Conservation (phyloP, 139 green algal genomes). For the Micromonas pusilla region DNA sequence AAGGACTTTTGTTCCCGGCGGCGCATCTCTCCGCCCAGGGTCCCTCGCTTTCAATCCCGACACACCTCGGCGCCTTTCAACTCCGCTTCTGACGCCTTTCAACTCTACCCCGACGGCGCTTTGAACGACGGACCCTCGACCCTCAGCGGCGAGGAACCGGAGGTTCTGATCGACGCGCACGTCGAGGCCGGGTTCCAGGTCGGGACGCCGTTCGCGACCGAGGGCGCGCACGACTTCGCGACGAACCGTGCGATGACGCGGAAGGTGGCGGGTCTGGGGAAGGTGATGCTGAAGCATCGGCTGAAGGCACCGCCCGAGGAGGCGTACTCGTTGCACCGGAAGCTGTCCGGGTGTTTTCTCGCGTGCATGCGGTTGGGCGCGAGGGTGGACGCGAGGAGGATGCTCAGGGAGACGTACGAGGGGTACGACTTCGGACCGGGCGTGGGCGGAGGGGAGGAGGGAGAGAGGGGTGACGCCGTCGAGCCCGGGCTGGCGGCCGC, state of each 20-base stretch:
- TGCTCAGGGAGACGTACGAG: constrained; percentile 15
- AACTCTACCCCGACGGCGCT: too few relatives aligned
- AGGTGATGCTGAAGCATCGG: constrained; percentile 83
- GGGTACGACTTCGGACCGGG: not conserved
- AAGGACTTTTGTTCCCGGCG: too few relatives aligned
- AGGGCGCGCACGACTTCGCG: constrained; percentile 15
- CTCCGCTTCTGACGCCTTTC: too few relatives aligned
- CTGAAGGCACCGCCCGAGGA: constrained; percentile 86
- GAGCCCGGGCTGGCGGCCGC: not conserved
- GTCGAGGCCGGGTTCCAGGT: constrained; percentile 80
- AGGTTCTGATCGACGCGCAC: constrained; percentile 85
- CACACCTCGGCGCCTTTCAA: too few relatives aligned
- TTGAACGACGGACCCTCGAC: too few relatives aligned
- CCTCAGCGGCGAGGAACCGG: constrained; percentile 51
- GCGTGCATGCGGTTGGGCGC: constrained; percentile 86
- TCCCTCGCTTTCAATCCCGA: too few relatives aligned
- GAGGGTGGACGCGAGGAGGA: not conserved
- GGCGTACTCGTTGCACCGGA: constrained; percentile 88
- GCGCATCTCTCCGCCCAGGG: too few relatives aligned
- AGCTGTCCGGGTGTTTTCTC: constrained; percentile 87
- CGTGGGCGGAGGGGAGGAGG: not conserved
- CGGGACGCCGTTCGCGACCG: constrained; percentile 82
- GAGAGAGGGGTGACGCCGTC: not conserved
- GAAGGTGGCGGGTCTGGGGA: constrained; percentile 45
- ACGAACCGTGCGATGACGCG: not conserved